These are phyloP conservation scores for Penicillium macrosclerotiorum DNA, from an alignment of 495 filamentous ascomycete species.

Conservation along the genomic window DNA sequence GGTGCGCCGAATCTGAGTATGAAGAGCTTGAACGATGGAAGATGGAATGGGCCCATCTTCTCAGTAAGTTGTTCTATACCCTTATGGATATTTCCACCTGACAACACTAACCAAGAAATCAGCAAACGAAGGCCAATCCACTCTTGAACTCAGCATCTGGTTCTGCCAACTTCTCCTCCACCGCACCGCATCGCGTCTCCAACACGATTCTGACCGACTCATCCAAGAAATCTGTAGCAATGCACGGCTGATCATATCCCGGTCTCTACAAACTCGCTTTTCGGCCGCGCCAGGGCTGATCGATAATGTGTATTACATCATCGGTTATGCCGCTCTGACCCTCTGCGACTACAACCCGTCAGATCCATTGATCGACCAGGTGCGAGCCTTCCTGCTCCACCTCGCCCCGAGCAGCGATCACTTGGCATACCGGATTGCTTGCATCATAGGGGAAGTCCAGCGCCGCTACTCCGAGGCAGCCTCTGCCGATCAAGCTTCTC, in stretches of 20 bases:
- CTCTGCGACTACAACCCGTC: constrained; percentile 39
- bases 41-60: constrained; percentile 39
- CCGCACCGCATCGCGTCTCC: constrained; percentile 30
- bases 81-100: not conserved
- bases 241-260: constrained; percentile 36
- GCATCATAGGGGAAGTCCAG: constrained; percentile 28
- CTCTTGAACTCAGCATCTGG: constrained; percentile 37
- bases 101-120: constrained; percentile 11
- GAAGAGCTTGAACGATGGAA: constrained; percentile 43
- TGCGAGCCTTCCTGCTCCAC: constrained; percentile 37
- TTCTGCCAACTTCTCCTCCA: constrained; percentile 42
- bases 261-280: constrained; percentile 35
- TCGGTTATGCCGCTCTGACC: constrained; percentile 40
- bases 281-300: constrained; percentile 30
- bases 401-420: constrained; percentile 38
- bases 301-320: constrained; percentile 40
- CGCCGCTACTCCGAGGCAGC: constrained; percentile 24
- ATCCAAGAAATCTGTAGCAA: constrained; percentile 30
- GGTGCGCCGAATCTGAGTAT: constrained; percentile 29
- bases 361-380: constrained; percentile 38
- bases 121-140: constrained; percentile 33
- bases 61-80: constrained; percentile 19
- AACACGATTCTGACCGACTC: constrained; percentile 29
- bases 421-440: constrained; percentile 35
- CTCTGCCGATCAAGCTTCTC: constrained; percentile 11